Evolutionary conservation across 768 basidiomycete species (phyloP).

Genomic region (Austroboletus festivus): DNA sequence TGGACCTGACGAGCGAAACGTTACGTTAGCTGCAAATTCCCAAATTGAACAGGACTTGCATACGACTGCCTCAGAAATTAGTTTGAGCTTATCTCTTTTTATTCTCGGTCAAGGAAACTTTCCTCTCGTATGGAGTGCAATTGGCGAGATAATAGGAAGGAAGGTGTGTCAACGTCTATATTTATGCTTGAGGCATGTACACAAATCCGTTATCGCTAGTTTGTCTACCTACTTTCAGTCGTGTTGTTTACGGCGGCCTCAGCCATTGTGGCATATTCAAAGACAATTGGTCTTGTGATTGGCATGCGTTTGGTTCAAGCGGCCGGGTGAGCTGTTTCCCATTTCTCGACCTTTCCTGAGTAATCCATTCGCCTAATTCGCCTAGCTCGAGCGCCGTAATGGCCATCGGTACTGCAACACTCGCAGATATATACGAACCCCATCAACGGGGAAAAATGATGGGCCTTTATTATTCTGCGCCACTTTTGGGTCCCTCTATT

Average conservation of each 20-base stretch:
- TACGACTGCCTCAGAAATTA: conserved; percentile 60
- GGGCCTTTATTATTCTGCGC: conserved; percentile 79
- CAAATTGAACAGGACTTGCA: conserved; percentile 61
- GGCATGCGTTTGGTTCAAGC: conserved; percentile 68
- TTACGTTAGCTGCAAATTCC: conserved; percentile 69
- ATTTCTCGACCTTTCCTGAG: no score
- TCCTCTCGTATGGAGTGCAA: conserved; percentile 31
- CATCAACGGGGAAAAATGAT: conserved; percentile 73
- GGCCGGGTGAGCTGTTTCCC: conserved; percentile 49
- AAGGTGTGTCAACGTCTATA: conserved; percentile 41
- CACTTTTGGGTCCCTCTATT: conserved; percentile 67
- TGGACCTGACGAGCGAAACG: not conserved
- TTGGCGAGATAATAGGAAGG: conserved; percentile 61
- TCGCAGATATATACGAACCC: conserved; percentile 79
- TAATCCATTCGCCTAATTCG: no score
- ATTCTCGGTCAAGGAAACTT: conserved; percentile 67
- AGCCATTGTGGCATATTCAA: conserved; percentile 54
- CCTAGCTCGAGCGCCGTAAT: conserved; percentile 63
- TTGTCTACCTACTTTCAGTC: conserved; percentile 55
- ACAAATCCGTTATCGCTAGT: conserved; percentile 26
- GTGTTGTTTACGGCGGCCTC: conserved; percentile 54
- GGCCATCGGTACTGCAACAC: conserved; percentile 66
- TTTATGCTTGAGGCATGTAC: not conserved
- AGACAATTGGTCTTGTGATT: conserved; percentile 55
- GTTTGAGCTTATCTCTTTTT: conserved; percentile 66